These are phyloP conservation scores for Mangifera indica DNA, from an alignment of 345 rosid genomes.

Conservation along the genomic window DNA sequence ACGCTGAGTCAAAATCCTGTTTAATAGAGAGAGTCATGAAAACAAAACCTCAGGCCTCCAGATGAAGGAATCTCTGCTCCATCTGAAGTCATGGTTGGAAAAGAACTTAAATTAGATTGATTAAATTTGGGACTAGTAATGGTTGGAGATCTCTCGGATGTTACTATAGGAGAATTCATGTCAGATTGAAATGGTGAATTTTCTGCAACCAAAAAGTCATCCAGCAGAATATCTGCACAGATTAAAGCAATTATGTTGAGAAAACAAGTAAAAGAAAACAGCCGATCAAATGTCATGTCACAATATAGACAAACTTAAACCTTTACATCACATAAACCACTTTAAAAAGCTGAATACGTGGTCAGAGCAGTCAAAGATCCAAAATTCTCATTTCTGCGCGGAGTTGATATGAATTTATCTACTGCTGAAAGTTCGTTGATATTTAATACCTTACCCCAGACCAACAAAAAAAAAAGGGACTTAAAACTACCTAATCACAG, in stretches of 20 bases:
- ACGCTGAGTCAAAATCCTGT: constrained; percentile 12
- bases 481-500: not conserved
- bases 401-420: not conserved
- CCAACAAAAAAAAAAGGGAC: not conserved
- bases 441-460: not conserved
- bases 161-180: constrained; percentile 52
- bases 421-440: not conserved
- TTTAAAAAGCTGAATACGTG: not conserved
- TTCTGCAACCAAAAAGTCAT: constrained; percentile 90
- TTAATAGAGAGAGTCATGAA: constrained; percentile 17
- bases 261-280: not conserved
- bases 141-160: constrained; percentile 64
- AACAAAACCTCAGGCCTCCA: constrained; percentile 59
- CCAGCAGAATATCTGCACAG: constrained; percentile 72
- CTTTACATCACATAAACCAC: not conserved
- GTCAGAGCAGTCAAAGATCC: constrained; percentile 1
- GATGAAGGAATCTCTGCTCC: constrained; percentile 39
- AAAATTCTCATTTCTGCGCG: not conserved
- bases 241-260: constrained; percentile 15
- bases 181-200: constrained; percentile 80
- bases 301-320: not conserved
- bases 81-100: constrained; percentile 43
- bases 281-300: not conserved
- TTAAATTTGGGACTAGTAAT: constrained; percentile 48
- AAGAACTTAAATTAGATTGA: constrained; percentile 35